phyloP scores from a whole-genome alignment of 768 basidiomycete species.

The Lentinula edodes region DNA sequence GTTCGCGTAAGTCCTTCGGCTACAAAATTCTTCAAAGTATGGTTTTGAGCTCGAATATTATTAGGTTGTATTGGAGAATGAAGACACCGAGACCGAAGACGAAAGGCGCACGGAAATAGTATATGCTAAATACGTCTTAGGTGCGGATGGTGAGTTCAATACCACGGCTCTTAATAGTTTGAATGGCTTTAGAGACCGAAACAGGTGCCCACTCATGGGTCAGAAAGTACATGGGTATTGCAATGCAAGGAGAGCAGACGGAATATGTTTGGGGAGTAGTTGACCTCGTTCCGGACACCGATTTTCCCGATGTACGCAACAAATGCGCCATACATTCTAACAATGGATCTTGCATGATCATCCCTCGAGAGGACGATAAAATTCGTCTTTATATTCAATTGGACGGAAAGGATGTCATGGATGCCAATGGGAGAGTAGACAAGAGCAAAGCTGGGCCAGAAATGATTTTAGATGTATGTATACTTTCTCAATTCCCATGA shows the following conservation, averaged over 20 bases:
- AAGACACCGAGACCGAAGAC: constrained; percentile 17
- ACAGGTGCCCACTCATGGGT: constrained; percentile 83
- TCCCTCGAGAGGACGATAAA: constrained; percentile 65
- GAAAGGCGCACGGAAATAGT: constrained; percentile 48
- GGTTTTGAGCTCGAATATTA: background rate
- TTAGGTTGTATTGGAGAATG: constrained; percentile 41
- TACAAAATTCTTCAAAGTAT: background rate
- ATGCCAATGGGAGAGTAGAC: constrained; percentile 47
- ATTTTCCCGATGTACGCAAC: constrained; percentile 75
- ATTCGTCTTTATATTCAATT: constrained; percentile 72
- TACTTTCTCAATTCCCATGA: background rate
- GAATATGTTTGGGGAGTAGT: constrained; percentile 83
- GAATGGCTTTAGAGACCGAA: background rate
- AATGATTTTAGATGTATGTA: constrained; percentile 45
- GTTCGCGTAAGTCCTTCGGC: constrained; percentile 25
- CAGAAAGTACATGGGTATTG: constrained; percentile 55
- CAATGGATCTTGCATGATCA: constrained; percentile 65
- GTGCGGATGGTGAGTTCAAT: constrained; percentile 54
- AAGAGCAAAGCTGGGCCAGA: constrained; percentile 45
- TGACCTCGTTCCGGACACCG: constrained; percentile 63
- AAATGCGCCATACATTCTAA: constrained; percentile 62
- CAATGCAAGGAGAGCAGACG: constrained; percentile 74
- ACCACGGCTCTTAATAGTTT: background rate
- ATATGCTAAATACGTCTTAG: constrained; percentile 69
- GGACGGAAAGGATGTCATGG: constrained; percentile 38